Evolutionary conservation across 129 eudicot species (phyloP), one percentile per base, ranked within the genome.

Genomic region (Flaveria trinervia): DNA sequence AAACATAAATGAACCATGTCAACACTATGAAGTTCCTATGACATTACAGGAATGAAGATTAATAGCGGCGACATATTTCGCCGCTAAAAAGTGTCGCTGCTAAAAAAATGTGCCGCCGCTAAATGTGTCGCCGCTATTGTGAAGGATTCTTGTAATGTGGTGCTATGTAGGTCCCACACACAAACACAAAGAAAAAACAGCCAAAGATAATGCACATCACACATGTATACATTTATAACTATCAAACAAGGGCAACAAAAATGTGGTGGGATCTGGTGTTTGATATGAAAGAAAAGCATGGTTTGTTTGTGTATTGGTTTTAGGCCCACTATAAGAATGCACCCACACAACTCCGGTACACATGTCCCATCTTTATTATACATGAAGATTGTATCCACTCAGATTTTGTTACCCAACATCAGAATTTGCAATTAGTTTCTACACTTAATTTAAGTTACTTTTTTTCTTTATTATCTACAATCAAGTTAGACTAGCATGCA

Each of bases 341-440:
- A 74, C 70, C 54, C 80, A 77, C 74, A 33, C 49, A 16, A 48
- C 49, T 75, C 48, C 59, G 83, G 85, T 84, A 82, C 85, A 70
- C 50, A 44, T 85, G 92, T 85, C 85, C 72, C 87, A 20, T 80
- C 92, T 88, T 88, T 88, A 77, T 88, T 83, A 78, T 77, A 79
- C 92, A 85, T 65, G 55, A 80, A 88, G 77, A 70, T 50, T 75
- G 77, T 70, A 55, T 82, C 79, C 78, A 75, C 80, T 68, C 74
- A 60, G 84, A 54, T 65, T 28, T 74, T 88, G 87, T 68, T 64
- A 9, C 85, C 88, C 79, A 69, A 30, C 72, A 75, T 17, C 46
- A 75, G 26, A 62, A 46, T 45, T 59, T 74, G 26, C 8, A 17
- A n/a, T 65, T n/a, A n/a, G 49, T 41, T 39, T 36, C 70, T 65